Base-by-base conservation (phyloP, 2,329 filamentous ascomycete genomes). In the Akanthomyces uredinophilus region DNA sequence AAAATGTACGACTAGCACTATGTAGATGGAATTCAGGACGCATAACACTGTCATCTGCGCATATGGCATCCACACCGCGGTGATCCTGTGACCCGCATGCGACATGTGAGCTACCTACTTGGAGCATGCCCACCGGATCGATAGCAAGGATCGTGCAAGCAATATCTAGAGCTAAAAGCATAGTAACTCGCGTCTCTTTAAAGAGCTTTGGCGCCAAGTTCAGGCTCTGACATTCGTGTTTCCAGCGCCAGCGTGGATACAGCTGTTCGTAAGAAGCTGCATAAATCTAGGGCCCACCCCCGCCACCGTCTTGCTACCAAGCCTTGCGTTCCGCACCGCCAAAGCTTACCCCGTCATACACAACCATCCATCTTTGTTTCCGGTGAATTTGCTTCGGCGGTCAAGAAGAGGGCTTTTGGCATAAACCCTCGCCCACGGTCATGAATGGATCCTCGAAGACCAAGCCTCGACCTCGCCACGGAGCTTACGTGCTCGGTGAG, bases 401-500 rank as follows among this genome's bases (percentile, higher is more conserved):
- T 49, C 59, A 54, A 41, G 41, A 18, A 54, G 29, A 32, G 13
- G 35, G 11, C 8, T 61, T 46, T 37, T 60, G 49, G 11, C 20
- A 43, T 54, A 50, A 54, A 22, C 20, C 41, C 50, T 22, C 41
- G 16, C 18, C 16, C 50, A 53, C 35, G 50, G 59, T 10, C 68
- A 74, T 76, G 75, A 71, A 85, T 84, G 81, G 81, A 81, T 69
- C 73, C 79, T 66, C 75, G 79, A 70, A 80, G 78, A 68, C 75
- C 78, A 65, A 79, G 77, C 63, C 74, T 87, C 70, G 91, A 96
- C 75, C 82, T 97, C 69, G 95, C 97, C 79, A 94, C 89, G 76
- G 95, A 99, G 83, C 81, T 98, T 78, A 93, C 89, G 60, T 98
- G 94, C 80, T 96, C 94, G 73, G 93, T 96, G 83, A 78, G 90